These are phyloP conservation scores for Ophiostoma perfectum DNA, from an alignment of 2,329 filamentous ascomycete genomes.

Conservation along the genomic window DNA sequence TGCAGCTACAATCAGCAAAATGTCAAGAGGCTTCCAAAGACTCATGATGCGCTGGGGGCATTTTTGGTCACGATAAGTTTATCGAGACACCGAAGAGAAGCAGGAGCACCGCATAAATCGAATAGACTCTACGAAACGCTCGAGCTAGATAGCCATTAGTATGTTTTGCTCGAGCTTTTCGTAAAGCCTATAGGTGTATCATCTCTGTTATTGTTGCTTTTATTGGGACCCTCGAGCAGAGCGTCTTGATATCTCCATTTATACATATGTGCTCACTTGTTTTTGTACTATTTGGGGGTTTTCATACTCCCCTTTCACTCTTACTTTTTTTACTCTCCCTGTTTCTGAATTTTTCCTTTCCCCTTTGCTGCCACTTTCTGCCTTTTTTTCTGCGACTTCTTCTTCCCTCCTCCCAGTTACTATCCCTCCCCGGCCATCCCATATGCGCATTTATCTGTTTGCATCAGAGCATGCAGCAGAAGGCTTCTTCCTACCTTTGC, in stretches of 20 bases:
- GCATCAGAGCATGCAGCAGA: neutral
- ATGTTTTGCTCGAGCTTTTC: neutral
- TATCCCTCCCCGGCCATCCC: neutral
- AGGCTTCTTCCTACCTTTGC: neutral
- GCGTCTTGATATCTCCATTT: neutral
- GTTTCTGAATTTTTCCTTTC: neutral
- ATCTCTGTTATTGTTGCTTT: too few species aligned
- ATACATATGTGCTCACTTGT: neutral
- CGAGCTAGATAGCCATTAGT: neutral
- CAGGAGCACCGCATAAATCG: neutral
- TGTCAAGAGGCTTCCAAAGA: neutral
- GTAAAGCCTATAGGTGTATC: too few species aligned
- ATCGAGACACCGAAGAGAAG: neutral
- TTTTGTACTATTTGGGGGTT: neutral
- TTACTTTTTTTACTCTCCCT: neutral
- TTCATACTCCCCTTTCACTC: neutral
- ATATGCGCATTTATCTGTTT: too few species aligned
- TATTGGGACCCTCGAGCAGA: too few species aligned
- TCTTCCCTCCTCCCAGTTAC: neutral
- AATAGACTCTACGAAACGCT: too few species aligned
- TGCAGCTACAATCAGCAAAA: neutral
- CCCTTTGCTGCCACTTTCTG: neutral
- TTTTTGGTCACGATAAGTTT: neutral
- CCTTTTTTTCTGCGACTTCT: neutral
- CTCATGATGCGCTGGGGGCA: constrained; percentile 6